Percentiles rank a stretch among this genome's conserved stretches.
phyloP scores from a whole-genome alignment of 257 asterid species.

The Ajuga chamaepitys region DNA sequence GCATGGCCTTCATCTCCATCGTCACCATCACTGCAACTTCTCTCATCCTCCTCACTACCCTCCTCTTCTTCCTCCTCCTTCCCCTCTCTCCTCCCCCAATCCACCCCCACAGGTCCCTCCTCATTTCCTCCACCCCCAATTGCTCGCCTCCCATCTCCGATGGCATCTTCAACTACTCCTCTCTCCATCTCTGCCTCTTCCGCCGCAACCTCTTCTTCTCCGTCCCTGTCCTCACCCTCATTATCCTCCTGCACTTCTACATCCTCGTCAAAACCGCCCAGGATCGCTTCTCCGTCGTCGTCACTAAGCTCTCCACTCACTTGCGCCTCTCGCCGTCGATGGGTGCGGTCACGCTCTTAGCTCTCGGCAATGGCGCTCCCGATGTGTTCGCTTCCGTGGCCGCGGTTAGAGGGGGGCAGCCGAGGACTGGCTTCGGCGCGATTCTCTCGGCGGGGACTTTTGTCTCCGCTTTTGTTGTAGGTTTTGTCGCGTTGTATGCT shows the following conservation, averaged over 20 bases:
- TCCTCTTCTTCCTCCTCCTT: constrained; percentile 44
- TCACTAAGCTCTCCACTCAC: constrained; percentile 65
- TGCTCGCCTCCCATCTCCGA: constrained; percentile 39
- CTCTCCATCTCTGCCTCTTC: constrained; percentile 58
- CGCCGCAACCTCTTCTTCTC: constrained; percentile 40
- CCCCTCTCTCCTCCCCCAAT: constrained; percentile 4
- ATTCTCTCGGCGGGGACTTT: constrained; percentile 96
- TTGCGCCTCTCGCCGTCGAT: constrained; percentile 73
- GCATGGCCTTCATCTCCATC: constrained; percentile 68
- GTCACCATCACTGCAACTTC: constrained; percentile 23
- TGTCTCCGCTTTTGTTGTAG: constrained; percentile 90
- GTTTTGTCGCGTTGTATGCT: constrained; percentile 79
- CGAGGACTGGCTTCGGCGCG: constrained; percentile 91
- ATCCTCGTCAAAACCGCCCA: constrained; percentile 88
- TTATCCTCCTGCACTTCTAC: constrained; percentile 69
- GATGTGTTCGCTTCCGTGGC: constrained; percentile 96
- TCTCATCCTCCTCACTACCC: constrained; percentile 29
- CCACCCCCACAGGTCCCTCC: constrained; percentile 25
- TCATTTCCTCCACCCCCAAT: constrained; percentile 13
- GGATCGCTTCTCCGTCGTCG: constrained; percentile 78
- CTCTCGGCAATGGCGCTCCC: constrained; percentile 95
- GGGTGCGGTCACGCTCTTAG: constrained; percentile 97
- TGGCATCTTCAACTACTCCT: constrained; percentile 62
- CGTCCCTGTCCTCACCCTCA: constrained; percentile 49
- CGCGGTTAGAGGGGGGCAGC: constrained; percentile 78